Evolutionary conservation across 768 basidiomycete species (phyloP).

Genomic region (Cystobasidium onofrii): DNA sequence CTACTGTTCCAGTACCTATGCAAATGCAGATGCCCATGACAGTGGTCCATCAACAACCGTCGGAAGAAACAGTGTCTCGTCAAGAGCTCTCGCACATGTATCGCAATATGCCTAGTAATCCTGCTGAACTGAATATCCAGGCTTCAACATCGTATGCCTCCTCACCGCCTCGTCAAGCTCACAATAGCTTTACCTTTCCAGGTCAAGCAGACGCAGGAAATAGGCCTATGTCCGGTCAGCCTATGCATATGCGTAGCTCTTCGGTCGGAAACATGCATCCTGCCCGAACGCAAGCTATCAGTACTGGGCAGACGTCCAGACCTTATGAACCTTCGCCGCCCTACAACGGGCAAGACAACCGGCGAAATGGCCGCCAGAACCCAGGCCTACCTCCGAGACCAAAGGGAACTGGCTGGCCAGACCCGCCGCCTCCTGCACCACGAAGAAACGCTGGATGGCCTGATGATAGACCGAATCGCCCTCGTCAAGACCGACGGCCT

Average conservation of each 20-base stretch:
- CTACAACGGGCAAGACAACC: neutral
- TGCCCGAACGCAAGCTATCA: neutral
- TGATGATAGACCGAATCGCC: neutral
- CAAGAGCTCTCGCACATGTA: neutral
- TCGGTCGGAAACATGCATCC: neutral
- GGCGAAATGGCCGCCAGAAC: neutral
- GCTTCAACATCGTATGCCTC: neutral
- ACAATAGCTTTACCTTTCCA: constrained; percentile 10
- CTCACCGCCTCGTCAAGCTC: constrained; percentile 14
- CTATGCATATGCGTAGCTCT: neutral
- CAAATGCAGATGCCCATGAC: neutral
- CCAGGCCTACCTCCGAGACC: neutral
- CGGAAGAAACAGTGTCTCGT: neutral
- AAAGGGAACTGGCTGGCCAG: neutral
- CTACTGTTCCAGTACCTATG: neutral
- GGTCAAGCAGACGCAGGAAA: neutral
- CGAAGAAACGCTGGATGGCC: neutral
- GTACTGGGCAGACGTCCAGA: neutral
- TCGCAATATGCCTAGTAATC: neutral
- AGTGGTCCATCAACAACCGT: neutral
- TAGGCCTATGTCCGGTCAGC: neutral
- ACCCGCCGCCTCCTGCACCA: neutral
- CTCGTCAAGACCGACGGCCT: neutral
- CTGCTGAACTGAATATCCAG: neutral
- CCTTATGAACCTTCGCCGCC: neutral